Conservation (phyloP, 2,329 filamentous ascomycete genomes). For the Penicillium sp. region DNA sequence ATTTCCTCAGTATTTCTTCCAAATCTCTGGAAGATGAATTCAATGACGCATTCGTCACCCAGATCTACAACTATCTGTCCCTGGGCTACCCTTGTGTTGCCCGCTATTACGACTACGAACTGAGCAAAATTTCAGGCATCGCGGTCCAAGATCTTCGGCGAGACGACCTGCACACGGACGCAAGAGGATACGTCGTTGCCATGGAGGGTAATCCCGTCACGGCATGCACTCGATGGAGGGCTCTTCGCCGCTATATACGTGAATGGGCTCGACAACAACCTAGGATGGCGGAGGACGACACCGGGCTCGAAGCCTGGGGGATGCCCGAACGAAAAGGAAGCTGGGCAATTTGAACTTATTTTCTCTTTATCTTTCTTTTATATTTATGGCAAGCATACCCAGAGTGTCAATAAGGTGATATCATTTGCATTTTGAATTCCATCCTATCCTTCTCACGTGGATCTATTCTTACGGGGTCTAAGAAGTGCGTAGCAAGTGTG, state of each 20-base stretch:
- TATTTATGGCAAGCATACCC: not conserved
- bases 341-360: slow-evolving; percentile 58
- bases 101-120: slow-evolving; percentile 74
- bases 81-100: slow-evolving; percentile 86
- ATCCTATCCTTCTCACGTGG: not conserved
- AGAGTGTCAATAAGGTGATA: not conserved
- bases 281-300: slow-evolving; percentile 56
- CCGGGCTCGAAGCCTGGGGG: slow-evolving; percentile 61
- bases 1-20: not conserved
- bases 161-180: slow-evolving; percentile 63
- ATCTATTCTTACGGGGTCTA: no score
- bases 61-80: slow-evolving; percentile 95
- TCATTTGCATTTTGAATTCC: not conserved
- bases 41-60: slow-evolving; percentile 78
- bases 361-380: not conserved
- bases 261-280: slow-evolving; percentile 91
- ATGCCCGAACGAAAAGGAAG: slow-evolving; percentile 56
- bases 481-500: no score
- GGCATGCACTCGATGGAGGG: slow-evolving; percentile 72
- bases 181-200: slow-evolving; percentile 67
- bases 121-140: slow-evolving; percentile 74
- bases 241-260: slow-evolving; percentile 73
- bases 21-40: slow-evolving; percentile 61
- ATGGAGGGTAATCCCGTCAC: slow-evolving; percentile 45
- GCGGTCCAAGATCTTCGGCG: slow-evolving; percentile 62